These are phyloP conservation scores for Collybia sordida DNA, from an alignment of 768 basidiomycete species.

Conservation along the genomic window DNA sequence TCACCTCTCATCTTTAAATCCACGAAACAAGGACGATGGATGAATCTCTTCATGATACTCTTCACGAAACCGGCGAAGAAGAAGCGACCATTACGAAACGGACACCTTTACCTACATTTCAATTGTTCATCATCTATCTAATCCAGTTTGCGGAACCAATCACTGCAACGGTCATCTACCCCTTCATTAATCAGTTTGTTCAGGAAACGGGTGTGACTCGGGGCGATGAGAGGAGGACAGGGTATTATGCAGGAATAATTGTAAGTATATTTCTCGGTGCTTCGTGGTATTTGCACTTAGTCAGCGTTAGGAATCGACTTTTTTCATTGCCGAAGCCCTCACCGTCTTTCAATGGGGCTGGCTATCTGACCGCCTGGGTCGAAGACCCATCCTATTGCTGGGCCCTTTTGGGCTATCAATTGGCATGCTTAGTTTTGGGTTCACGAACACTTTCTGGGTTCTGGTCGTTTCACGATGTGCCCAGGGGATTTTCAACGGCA, in stretches of 20 bases:
- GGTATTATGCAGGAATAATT: constrained; percentile 50
- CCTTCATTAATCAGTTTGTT: constrained; percentile 46
- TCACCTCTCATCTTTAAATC: no score
- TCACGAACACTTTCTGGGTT: constrained; percentile 37
- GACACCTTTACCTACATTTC: constrained; percentile 40
- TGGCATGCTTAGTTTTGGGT: constrained; percentile 40
- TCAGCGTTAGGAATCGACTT: constrained; percentile 29
- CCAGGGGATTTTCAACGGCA: constrained; percentile 41
- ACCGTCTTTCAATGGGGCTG: constrained; percentile 46
- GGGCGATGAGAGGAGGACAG: constrained; percentile 43
- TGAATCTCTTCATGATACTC: no score
- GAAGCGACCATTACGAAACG: constrained; percentile 8
- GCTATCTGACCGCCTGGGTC: constrained; percentile 41
- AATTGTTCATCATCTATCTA: constrained; percentile 35
- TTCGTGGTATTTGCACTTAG: not conserved
- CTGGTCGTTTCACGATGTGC: constrained; percentile 27
- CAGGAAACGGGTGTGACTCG: constrained; percentile 42
- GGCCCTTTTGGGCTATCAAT: constrained; percentile 40
- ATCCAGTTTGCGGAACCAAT: constrained; percentile 46
- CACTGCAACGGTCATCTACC: constrained; percentile 43
- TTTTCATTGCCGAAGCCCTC: constrained; percentile 38
- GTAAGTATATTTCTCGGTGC: constrained; percentile 22
- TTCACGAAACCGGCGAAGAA: not conserved
- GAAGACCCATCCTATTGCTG: constrained; percentile 40
- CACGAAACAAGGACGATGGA: no score